A percentile compares a stretch with the other conserved stretches of the same genome.
Evolutionary conservation across 306 rosid species (phyloP).

Genomic region (Cucumis cinereus): DNA sequence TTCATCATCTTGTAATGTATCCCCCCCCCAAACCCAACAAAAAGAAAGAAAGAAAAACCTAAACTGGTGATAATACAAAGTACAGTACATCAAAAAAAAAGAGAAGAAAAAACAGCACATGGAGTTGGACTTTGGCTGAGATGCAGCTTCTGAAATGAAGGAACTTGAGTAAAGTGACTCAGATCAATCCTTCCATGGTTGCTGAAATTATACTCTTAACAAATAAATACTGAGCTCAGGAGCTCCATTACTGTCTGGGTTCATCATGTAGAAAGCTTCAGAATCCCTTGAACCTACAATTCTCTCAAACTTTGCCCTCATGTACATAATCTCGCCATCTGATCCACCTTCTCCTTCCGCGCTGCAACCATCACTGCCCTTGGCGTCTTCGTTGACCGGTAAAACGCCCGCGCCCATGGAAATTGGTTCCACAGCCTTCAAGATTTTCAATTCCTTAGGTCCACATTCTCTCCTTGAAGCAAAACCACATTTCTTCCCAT

Average conservation of each 20-base stretch:
- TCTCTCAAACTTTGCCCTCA: constrained; percentile 98
- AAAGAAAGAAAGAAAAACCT: not conserved
- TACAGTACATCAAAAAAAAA: constrained; percentile 1
- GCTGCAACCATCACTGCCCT: not conserved
- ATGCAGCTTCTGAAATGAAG: constrained; percentile 29
- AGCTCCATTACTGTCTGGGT: constrained; percentile 95
- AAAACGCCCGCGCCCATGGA: constrained; percentile 97
- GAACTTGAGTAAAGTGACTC: constrained; percentile 6
- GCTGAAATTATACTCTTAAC: constrained; percentile 69
- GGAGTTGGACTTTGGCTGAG: constrained; percentile 19
- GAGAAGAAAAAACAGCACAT: constrained; percentile 6
- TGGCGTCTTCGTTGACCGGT: constrained; percentile 26
- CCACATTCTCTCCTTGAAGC: constrained; percentile 85
- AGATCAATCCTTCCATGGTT: constrained; percentile 12
- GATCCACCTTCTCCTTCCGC: constrained; percentile 24
- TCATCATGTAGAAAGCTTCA: constrained; percentile 99
- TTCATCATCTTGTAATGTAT: constrained; percentile 3
- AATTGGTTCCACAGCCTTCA: constrained; percentile 82
- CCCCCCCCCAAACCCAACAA: constrained; percentile 2
- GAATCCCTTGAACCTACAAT: constrained; percentile 96
- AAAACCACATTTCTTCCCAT: constrained; percentile 89
- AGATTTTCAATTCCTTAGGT: constrained; percentile 63
- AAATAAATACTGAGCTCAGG: constrained; percentile 93
- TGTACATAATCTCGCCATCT: constrained; percentile 71
- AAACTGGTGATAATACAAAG: not conserved